phyloP scores from a whole-genome alignment of 305 asterid genomes.

The Nicotiana rustica region DNA sequence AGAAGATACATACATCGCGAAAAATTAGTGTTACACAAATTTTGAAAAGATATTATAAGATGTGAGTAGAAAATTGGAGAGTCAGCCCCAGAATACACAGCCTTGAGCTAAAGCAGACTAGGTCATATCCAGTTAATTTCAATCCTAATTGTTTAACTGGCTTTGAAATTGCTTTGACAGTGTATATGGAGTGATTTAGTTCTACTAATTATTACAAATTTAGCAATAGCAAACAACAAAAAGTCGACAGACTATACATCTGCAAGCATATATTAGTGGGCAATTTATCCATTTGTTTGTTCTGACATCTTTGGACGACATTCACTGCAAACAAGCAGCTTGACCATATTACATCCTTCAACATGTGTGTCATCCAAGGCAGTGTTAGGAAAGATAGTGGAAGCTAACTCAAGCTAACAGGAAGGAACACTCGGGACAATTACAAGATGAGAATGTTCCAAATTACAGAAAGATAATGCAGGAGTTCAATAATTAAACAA shows the following conservation, averaged over 20 bases:
- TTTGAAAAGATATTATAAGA: neutral
- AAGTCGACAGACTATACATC: neutral
- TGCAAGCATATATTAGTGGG: neutral
- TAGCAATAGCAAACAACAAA: neutral
- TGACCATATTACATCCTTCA: neutral
- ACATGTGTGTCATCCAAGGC: neutral
- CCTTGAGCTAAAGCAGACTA: neutral
- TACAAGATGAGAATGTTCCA: too few species aligned
- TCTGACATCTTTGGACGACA: neutral
- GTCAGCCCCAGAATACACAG: neutral
- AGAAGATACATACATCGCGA: neutral
- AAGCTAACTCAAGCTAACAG: neutral
- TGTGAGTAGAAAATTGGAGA: neutral
- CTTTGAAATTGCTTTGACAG: neutral
- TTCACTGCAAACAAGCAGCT: neutral
- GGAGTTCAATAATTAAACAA: neutral
- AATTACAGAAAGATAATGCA: neutral
- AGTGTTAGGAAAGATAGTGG: neutral
- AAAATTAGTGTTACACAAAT: neutral
- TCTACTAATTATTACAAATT: neutral
- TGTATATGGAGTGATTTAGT: too few species aligned
- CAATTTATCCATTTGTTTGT: neutral
- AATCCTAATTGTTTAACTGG: neutral
- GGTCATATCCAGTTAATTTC: neutral
- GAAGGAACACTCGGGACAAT: neutral